Evolutionary conservation across 306 rosid genomes (phyloP).

Genomic region (Hippophae gyantsensis): DNA sequence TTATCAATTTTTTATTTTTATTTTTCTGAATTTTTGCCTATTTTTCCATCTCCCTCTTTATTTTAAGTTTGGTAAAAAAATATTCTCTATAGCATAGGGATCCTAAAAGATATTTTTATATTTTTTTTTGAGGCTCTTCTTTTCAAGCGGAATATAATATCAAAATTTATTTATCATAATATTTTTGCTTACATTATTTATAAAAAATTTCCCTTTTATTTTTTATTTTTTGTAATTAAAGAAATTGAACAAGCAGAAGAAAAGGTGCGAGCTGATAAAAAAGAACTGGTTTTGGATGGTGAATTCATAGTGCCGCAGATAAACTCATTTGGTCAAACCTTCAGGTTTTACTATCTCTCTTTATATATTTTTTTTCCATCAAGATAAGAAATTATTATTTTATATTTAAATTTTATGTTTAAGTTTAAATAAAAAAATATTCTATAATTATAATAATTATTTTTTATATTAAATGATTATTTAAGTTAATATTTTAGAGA

Average conservation of each 20-base stretch:
- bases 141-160: too few relatives aligned
- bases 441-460: too few relatives aligned
- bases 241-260: slow-evolving; percentile 40
- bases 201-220: background rate
- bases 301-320: slow-evolving; percentile 50
- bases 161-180: background rate
- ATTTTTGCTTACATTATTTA: background rate
- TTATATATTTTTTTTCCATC: background rate
- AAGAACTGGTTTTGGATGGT: slow-evolving; percentile 46
- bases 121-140: too few relatives aligned
- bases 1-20: background rate
- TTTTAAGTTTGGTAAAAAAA: too few relatives aligned
- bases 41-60: background rate
- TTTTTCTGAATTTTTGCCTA: background rate
- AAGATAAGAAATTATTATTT: too few relatives aligned
- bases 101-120: too few relatives aligned
- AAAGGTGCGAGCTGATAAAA: slow-evolving; percentile 27
- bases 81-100: too few relatives aligned
- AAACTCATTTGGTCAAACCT: slow-evolving; percentile 71
- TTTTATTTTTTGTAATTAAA: slow-evolving; percentile 13
- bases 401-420: too few relatives aligned
- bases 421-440: too few relatives aligned
- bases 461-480: too few relatives aligned
- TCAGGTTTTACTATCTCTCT: slow-evolving; percentile 41
- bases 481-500: too few relatives aligned